Base-by-base conservation (phyloP, 2,329 filamentous ascomycete genomes). In the Alternaria burnsii region DNA sequence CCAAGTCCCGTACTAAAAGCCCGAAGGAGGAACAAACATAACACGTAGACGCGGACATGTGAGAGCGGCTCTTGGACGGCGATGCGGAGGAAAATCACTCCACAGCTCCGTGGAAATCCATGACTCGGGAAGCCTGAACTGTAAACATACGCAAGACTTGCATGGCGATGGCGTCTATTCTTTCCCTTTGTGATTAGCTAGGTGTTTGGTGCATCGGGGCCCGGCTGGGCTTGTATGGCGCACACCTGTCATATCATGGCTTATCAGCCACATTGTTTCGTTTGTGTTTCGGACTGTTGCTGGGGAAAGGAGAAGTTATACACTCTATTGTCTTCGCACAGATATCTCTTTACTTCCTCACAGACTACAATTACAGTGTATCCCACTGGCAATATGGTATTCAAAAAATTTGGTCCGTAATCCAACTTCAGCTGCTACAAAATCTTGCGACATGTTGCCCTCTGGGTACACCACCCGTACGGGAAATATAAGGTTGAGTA, bases 11-110 rank as follows among this genome's bases (percentile, higher is more conserved):
- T 7, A 69, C 69, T 1, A 68, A 65, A 26, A 71, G 69, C 32
- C 63, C 62, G 4, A 68, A 67, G 41, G 72, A 72, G 48, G 61
- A 68, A 42, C 51, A 63, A 36, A 64, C 63, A 3, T 66, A 41
- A 52, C 18, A 28, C 16, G 7, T n/a, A 48, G 30, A 28, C 22
- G 52, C 52, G 52, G 30, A 26, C 28, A 9, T 26, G 26, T 16
- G 14, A 38, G 30, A 36, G 11, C 14, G 30, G 32, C 34, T 30
- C 16, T 34, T 20, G 18, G 38, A 52, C n/a, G 50, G n/a, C 43
- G 10, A 1, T 24, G 20, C 18, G 32, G 40, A 50, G 46, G 3
- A 16, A 50, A n/a, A n/a, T 22, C 20, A 36, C 32, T 50, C 46
- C 32, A 26, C 32, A 20, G 18, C 46, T 12, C 34, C 8, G 14